Percentiles rank a stretch among this genome's conserved stretches.
Evolutionary conservation across 768 basidiomycete genomes (phyloP).

Genomic region (Phylloporus rhodoxanthus): DNA sequence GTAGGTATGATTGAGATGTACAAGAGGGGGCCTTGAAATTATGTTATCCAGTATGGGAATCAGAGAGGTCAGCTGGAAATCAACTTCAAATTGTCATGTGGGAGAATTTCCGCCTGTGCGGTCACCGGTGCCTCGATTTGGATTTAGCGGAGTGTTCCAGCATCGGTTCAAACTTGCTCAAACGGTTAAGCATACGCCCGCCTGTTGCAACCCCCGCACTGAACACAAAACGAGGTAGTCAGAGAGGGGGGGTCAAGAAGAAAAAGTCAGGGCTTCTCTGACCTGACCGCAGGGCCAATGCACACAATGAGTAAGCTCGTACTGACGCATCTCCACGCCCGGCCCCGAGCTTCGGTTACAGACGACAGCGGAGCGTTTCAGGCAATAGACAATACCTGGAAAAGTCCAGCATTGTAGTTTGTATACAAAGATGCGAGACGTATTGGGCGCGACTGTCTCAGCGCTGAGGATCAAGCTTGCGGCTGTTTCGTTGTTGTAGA

Average conservation of each 20-base stretch:
- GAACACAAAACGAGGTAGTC: background rate
- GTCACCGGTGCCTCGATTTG: background rate
- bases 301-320: background rate
- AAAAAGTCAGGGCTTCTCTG: background rate
- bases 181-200: too few relatives aligned
- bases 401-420: background rate
- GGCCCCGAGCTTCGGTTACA: too few relatives aligned
- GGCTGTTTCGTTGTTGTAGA: background rate
- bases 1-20: too few relatives aligned
- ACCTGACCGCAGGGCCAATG: background rate
- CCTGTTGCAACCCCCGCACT: background rate
- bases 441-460: too few relatives aligned
- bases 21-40: too few relatives aligned
- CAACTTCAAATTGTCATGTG: background rate
- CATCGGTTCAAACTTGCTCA: background rate
- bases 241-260: background rate
- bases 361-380: background rate
- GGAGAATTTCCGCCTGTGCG: background rate
- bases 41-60: too few relatives aligned
- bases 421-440: background rate
- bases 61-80: background rate
- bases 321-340: too few relatives aligned
- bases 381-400: background rate
- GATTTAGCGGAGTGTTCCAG: background rate
- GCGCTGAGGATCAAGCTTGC: too few relatives aligned